phyloP scores from a whole-genome alignment of 139 green algal genomes.

The Volvox reticuliferus region DNA sequence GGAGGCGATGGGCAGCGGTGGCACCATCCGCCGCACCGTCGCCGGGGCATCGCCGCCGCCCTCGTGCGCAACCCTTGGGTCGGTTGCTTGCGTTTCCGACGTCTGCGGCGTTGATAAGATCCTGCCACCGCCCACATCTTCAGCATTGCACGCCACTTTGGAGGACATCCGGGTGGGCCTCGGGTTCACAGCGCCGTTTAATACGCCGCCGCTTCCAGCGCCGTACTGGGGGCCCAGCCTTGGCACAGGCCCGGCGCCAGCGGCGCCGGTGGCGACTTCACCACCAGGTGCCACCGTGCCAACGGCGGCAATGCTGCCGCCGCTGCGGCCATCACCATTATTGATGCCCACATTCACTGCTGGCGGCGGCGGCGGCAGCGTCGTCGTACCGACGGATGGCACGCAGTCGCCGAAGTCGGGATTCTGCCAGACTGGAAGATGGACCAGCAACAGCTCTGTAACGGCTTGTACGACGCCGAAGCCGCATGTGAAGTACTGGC shows the following conservation, averaged over 20 bases:
- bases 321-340: background rate
- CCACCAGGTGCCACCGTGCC: too few species aligned
- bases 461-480: slow-evolving; percentile 10
- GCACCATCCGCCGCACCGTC: background rate
- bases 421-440: background rate
- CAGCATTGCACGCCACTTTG: too few species aligned
- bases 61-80: background rate
- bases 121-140: too few species aligned
- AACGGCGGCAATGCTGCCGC: background rate
- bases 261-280: too few species aligned
- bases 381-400: background rate
- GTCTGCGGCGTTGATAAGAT: too few species aligned
- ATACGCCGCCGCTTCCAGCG: too few species aligned
- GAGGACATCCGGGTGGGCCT: too few species aligned
- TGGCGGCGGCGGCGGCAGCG: background rate
- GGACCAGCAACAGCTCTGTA: background rate
- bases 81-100: background rate
- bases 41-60: background rate
- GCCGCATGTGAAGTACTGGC: background rate
- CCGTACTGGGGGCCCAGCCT: background rate
- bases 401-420: slow-evolving; percentile 3
- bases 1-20: background rate
- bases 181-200: too few species aligned
- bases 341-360: background rate
- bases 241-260: background rate